These are phyloP conservation scores for Pisolithus sp. DNA, from an alignment of 768 basidiomycete genomes.

Conservation along the genomic window DNA sequence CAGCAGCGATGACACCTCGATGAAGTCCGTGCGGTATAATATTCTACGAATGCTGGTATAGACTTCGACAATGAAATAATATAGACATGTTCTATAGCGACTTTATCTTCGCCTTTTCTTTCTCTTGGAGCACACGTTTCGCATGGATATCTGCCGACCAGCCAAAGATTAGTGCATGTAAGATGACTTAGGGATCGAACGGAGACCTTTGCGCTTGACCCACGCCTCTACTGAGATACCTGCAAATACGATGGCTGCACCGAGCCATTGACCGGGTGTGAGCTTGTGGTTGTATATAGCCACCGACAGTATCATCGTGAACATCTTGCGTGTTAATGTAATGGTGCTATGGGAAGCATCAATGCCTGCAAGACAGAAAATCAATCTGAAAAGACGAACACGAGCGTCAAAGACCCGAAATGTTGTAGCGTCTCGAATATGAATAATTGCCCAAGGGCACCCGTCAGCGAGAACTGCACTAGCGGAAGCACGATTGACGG, in stretches of 20 bases:
- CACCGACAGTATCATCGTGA: constrained; percentile 96
- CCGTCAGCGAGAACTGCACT: constrained; percentile 79
- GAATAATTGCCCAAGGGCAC: constrained; percentile 93
- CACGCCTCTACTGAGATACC: constrained; percentile 92
- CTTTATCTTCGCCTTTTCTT: constrained; percentile 80
- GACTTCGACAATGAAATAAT: too few relatives aligned
- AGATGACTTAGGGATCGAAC: constrained; percentile 13
- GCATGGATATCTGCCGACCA: constrained; percentile 60
- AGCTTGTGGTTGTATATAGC: constrained; percentile 85
- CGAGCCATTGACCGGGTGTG: constrained; percentile 83
- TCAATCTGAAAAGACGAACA: constrained; percentile 45
- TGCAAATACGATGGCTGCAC: constrained; percentile 89
- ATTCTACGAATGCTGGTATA: too few relatives aligned
- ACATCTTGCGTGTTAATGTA: constrained; percentile 92
- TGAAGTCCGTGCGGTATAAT: too few relatives aligned
- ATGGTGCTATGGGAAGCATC: constrained; percentile 49
- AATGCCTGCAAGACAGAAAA: constrained; percentile 1
- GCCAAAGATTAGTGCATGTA: not conserved
- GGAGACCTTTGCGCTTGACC: constrained; percentile 76
- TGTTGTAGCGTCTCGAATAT: constrained; percentile 94
- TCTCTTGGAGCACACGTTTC: constrained; percentile 74
- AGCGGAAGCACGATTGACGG: constrained; percentile 70
- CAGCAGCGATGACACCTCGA: too few relatives aligned
- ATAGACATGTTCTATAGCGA: constrained; percentile 41
- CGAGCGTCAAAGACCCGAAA: constrained; percentile 84